Percentiles rank a stretch among this genome's conserved stretches.
phyloP scores from a whole-genome alignment of 2,329 filamentous ascomycete species.

The Aureobasidium leucospermi region DNA sequence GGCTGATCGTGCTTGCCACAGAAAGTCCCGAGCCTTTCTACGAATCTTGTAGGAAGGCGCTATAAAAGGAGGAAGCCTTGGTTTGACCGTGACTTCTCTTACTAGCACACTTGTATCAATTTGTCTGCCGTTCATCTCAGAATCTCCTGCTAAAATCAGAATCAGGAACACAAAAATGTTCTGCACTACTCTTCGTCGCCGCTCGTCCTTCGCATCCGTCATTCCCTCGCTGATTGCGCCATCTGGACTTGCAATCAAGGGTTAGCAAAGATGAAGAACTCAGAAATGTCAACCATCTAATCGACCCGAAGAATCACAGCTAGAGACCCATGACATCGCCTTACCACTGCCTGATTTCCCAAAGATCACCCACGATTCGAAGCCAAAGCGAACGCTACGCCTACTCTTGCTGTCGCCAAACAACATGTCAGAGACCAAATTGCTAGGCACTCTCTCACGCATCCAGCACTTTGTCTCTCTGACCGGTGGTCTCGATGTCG shows the following conservation, averaged over 20 bases:
- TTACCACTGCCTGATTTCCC: slow-evolving; percentile 18
- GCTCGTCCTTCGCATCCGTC: slow-evolving; percentile 31
- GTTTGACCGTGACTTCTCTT: no score
- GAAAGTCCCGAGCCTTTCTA: no score
- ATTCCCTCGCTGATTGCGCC: slow-evolving; percentile 28
- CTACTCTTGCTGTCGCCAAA: slow-evolving; percentile 27
- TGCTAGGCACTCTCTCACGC: slow-evolving; percentile 22
- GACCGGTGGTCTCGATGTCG: slow-evolving; percentile 23
- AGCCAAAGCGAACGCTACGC: slow-evolving; percentile 18
- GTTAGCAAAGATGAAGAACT: slow-evolving; percentile 17
- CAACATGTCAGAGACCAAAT: slow-evolving; percentile 15
- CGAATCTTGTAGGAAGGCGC: no score
- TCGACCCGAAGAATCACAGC: slow-evolving; percentile 22
- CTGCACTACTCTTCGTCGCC: slow-evolving; percentile 33
- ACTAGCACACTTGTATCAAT: no score
- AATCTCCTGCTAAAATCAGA: no score
- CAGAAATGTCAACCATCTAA: not conserved
- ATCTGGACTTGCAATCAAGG: slow-evolving; percentile 24
- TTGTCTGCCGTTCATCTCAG: no score
- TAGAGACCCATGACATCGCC: slow-evolving; percentile 32
- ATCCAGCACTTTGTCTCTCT: slow-evolving; percentile 26
- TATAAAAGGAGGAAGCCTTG: no score
- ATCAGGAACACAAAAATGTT: slow-evolving; percentile 26
- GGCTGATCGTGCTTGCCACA: no score
- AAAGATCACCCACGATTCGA: slow-evolving; percentile 13